Evolutionary conservation across 2,329 filamentous ascomycete genomes (phyloP), one percentile per base, ranked within the genome.

Genomic region (Graphiopsis chlorocephala): DNA sequence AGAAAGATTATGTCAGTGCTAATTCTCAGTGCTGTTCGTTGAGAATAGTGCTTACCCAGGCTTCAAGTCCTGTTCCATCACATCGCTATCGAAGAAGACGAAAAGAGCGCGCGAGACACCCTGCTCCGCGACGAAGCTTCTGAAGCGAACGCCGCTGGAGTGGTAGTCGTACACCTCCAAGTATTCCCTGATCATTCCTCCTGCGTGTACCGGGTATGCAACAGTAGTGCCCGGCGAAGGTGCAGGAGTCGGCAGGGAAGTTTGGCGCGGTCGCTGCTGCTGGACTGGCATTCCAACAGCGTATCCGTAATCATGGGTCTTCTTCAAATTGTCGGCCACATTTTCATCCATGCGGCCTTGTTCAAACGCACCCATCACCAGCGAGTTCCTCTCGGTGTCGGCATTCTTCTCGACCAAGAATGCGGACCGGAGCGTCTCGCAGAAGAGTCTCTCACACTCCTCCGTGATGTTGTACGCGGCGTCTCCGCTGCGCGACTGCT

Each of bases 391-490:
- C 85, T 45, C 62, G 62, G 50, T 84, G 83, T 82, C 79, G 81
- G 86, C 85, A 83, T 80, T 82, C 88, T 90, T 88, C 92, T 96
- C 93, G 96, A 92, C 93, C 86, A 90, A 91, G 88, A 97, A 97
- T 84, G 91, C 90, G 84, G 89, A 84, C 83, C 87, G 90, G 88
- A 97, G 91, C 86, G 89, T 90, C 90, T 94, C 92, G 84, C 93
- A 97, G 88, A 97, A 96, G 90, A 97, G 94, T 86, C 93, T 97
- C 93, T 97, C 93, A 97, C 93, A 96, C 92, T 97, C 93, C 93
- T 90, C 93, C 91, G 90, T 93, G 86, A 97, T 96, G 84, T 89
- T 89, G 82, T 91, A 88, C 90, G 92, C 88, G 89, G 93, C 93
- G 92, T 93, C 93, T 91, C 90, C 90, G 90, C 79, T 82, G 74